A percentile compares a stretch with the other conserved stretches of the same genome.
Conservation (phyloP, 1,284 basidiomycete genomes). For the Cutaneotrichosporon dermatis region DNA sequence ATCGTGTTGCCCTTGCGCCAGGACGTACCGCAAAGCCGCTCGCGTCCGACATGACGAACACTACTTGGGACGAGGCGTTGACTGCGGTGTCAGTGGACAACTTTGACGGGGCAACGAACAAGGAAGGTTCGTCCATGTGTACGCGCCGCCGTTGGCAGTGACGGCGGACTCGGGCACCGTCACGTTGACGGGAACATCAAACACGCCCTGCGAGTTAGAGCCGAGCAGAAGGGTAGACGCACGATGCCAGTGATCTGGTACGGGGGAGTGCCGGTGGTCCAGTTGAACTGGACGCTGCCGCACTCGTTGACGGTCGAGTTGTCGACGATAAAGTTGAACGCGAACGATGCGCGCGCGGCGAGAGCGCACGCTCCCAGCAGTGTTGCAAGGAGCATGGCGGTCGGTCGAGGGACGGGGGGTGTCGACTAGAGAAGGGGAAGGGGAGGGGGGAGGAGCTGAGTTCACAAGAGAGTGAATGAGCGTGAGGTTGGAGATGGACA, state of each 20-base stretch:
- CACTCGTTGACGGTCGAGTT: conserved; percentile 23
- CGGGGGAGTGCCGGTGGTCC: conserved; percentile 31
- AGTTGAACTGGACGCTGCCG: conserved; percentile 24
- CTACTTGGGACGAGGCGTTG: conserved; percentile 25
- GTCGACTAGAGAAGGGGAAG: too few relatives aligned
- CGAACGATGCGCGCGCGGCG: conserved; percentile 1
- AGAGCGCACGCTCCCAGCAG: not conserved
- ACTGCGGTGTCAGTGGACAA: conserved; percentile 18
- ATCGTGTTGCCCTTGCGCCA: too few relatives aligned
- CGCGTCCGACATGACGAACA: conserved; percentile 42
- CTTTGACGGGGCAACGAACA: conserved; percentile 22
- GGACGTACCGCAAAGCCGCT: conserved; percentile 37
- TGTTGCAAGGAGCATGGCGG: conserved; percentile 53
- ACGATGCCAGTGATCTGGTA: conserved; percentile 35
- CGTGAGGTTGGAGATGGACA: too few relatives aligned
- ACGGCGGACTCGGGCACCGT: conserved; percentile 30
- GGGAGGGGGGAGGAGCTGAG: not conserved
- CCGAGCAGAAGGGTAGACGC: conserved; percentile 5
- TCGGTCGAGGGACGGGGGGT: not conserved
- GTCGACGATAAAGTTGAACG: conserved; percentile 28
- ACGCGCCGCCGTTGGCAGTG: conserved; percentile 17
- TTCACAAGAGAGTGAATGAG: too few relatives aligned
- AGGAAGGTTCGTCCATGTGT: conserved; percentile 30
- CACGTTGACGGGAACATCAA: conserved; percentile 34
- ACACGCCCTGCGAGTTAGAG: conserved; percentile 29